Base-by-base conservation (phyloP, 1,284 basidiomycete genomes). In the Trichosporon coremiiforme region DNA sequence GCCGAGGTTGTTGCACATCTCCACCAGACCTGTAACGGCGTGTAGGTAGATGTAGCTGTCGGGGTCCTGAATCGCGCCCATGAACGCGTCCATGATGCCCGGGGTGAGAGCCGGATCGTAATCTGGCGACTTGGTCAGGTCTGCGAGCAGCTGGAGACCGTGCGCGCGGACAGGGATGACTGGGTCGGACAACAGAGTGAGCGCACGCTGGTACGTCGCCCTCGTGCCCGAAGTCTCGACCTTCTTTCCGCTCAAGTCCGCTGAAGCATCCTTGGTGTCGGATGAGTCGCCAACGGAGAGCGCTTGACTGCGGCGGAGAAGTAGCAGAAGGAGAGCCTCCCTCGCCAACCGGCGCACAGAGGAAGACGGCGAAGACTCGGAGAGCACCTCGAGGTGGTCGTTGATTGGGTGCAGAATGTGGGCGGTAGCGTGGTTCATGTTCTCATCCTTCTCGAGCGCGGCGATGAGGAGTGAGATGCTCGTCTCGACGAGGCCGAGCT, bases 31-130 rank as follows among this genome's bases (percentile, higher is more conserved):
- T 77, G 95, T 92, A 4, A 97, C 90, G 0, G 93, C 94, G 78
- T 95, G 95, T 68, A 98, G 85, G 80, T 95, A 98, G 70, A 98
- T 90, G 82, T 95, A 98, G 38, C 92, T 94, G 79, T 99, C 96
- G 65, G 95, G 91, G 76, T 98, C 94, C 78, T 94, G 91, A 3
- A 97, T 84, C 0, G 90, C 88, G 76, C 93, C 89, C 71, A 97
- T 83, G 80, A 97, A 95, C 66, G 98, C 90, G 62, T 93, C 92
- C 60, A 95, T 84, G 74, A 98, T 92, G 1, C 90, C 90, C 0
- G 94, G 93, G 4, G 91, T 83, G 15, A 97, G 86, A 0, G 91
- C 90, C 2, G 47, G 53, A 65, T 77, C 72, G 72, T 75, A 70
- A 20, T 67, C 73, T 8, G 85, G 83, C 4, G 86, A 57, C 13